A percentile compares a stretch with the other conserved stretches of the same genome.
phyloP scores from a whole-genome alignment of 1,139 yeast genomes.

The Pneumocystis carinii region DNA sequence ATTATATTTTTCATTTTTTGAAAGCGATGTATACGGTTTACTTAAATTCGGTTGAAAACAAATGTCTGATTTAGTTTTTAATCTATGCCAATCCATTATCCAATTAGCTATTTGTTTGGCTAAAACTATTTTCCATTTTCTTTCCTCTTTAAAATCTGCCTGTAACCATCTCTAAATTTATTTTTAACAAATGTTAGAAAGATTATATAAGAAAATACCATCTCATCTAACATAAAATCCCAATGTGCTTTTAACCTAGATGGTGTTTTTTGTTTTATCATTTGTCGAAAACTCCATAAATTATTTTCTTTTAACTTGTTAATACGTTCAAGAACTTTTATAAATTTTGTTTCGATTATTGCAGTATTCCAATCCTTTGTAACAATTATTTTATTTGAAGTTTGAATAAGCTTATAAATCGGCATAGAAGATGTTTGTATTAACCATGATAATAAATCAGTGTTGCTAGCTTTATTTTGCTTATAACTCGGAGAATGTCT shows the following conservation, averaged over 20 bases:
- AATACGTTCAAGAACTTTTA: slow-evolving; percentile 81
- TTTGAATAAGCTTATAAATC: slow-evolving; percentile 59
- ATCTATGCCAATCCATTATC: slow-evolving; percentile 10
- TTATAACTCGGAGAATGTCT: neutral
- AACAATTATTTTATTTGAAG: slow-evolving; percentile 71
- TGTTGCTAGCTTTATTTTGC: neutral
- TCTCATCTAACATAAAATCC: slow-evolving; percentile 65
- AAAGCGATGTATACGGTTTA: neutral
- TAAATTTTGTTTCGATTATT: slow-evolving; percentile 78
- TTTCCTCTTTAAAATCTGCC: slow-evolving; percentile 56
- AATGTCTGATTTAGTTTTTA: slow-evolving; percentile 2
- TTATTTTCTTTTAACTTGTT: slow-evolving; percentile 80
- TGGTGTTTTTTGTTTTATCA: slow-evolving; percentile 57
- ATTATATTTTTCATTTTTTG: neutral
- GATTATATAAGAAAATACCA: slow-evolving; percentile 16
- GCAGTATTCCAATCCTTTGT: slow-evolving; percentile 79
- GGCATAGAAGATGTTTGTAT: slow-evolving; percentile 77
- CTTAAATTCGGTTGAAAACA: neutral
- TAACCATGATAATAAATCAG: slow-evolving; percentile 53
- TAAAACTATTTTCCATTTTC: slow-evolving; percentile 18
- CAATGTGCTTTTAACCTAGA: slow-evolving; percentile 44
- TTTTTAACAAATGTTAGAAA: neutral
- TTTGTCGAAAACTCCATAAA: slow-evolving; percentile 87
- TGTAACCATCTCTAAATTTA: slow-evolving; percentile 51
- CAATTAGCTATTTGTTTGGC: slow-evolving; percentile 10